Base-by-base conservation (phyloP, 148 eudicot species). In the Polygonum aviculare region DNA sequence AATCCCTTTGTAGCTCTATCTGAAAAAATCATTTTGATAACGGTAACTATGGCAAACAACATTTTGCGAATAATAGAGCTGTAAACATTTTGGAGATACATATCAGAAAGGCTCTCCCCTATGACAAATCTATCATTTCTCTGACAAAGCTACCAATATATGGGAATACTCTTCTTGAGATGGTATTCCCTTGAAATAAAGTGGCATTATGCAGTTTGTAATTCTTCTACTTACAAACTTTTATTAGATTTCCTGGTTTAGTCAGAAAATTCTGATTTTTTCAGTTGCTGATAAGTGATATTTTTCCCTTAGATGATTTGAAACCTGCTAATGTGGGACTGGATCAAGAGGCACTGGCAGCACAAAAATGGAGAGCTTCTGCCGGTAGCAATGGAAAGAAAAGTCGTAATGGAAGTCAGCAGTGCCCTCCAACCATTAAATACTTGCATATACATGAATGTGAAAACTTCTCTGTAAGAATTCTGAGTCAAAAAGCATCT, bases 271-370 rank as follows among this genome's bases (percentile, higher is more conserved):
- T 63, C 2, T 63, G 15, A 8, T 9, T 33, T 21, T 22, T 11
- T 10, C 26, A 3, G 10, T 60, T 60, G 67, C 9, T 60, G 67
- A 26, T 60, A 36, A 22, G 12, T n/a, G n/a, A n/a, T n/a, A n/a
- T 7, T 55, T 57, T 6, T 8, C 63, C 63, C 63, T 3, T 91
- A 95, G 99, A 91, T 72, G 95, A 90, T 77, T 85, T 95, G 84
- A 92, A 93, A 93, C 93, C 99, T 79, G 93, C 94, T 41, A 93
- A 95, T 85, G 99, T 95, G 76, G 92, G 96, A 76, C 94, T 95
- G n/a, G 99, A 95, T 82, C 97, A 95, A 83, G 97, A 95, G 77
- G 96, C 97, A 45, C 89, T 88, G 79, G 80, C 87, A 79, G 93
- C 86, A 71, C 89, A 85, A 69, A 87, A 86, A 76, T 90, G 94